Percentiles rank a stretch among this genome's conserved stretches.
phyloP scores from a whole-genome alignment of 2,329 filamentous ascomycete genomes.

The Fusarium nodosum region DNA sequence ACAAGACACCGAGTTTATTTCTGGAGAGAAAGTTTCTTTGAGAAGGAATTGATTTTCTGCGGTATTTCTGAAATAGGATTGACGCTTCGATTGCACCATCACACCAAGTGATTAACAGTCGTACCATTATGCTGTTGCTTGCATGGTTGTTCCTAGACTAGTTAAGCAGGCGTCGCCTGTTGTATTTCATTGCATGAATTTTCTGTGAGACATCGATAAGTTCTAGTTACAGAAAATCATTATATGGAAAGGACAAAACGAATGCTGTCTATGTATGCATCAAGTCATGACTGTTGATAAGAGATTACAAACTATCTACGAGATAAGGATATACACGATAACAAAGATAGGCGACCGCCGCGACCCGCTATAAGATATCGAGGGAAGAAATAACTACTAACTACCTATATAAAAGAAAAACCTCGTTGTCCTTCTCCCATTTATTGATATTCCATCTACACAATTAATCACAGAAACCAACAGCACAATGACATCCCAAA shows the following conservation, averaged over 20 bases:
- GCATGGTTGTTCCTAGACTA: background rate
- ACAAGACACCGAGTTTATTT: background rate
- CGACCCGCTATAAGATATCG: conserved; percentile 11
- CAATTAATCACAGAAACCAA: background rate
- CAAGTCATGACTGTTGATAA: conserved; percentile 1
- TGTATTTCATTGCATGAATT: background rate
- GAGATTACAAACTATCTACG: background rate
- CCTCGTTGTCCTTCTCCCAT: background rate
- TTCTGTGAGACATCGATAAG: background rate
- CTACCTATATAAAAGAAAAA: conserved; percentile 29
- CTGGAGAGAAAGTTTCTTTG: background rate
- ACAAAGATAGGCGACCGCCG: conserved; percentile 43
- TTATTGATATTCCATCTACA: background rate
- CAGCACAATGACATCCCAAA: conserved; percentile 40
- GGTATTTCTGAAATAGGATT: conserved; percentile 13
- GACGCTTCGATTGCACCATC: conserved; percentile 26
- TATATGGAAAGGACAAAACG: background rate
- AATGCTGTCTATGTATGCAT: background rate
- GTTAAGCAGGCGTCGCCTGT: background rate
- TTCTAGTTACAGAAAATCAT: background rate
- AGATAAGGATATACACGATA: conserved; percentile 10
- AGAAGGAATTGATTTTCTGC: conserved; percentile 19
- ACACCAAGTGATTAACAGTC: background rate
- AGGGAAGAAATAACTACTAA: background rate
- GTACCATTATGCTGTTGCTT: background rate